phyloP scores from a whole-genome alignment of 306 rosid genomes.

The Pyrus pyrifolia region DNA sequence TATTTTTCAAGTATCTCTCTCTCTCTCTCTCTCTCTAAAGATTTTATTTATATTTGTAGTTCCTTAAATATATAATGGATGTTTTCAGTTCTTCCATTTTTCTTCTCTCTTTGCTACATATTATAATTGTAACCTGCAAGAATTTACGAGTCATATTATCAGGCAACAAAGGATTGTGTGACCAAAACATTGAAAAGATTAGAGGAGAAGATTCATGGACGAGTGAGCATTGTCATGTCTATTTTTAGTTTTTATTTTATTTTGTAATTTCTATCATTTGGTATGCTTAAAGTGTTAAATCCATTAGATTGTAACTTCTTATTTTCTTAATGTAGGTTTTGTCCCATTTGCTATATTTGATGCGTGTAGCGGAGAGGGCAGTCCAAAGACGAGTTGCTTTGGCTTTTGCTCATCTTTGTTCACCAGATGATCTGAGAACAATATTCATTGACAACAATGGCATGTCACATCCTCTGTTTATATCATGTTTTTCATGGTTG shows the following conservation, averaged over 20 bases:
- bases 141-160: constrained; percentile 24
- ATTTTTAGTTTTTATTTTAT: neutral
- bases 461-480: constrained; percentile 22
- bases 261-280: neutral
- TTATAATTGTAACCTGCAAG: neutral
- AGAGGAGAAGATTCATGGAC: constrained; percentile 92
- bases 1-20: constrained; percentile 75
- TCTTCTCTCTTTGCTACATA: neutral
- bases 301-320: constrained; percentile 25
- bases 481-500: constrained; percentile 13
- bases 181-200: constrained; percentile 97
- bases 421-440: constrained; percentile 69
- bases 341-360: constrained; percentile 76
- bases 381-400: constrained; percentile 84
- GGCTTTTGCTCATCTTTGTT: constrained; percentile 96
- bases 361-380: constrained; percentile 76
- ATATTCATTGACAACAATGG: constrained; percentile 79
- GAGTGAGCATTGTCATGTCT: constrained; percentile 49
- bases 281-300: neutral
- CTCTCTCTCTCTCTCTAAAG: neutral
- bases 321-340: constrained; percentile 57
- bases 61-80: constrained; percentile 1
- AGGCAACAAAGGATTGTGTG: constrained; percentile 99
- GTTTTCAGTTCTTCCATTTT: neutral
- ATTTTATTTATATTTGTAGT: constrained; percentile 9